Evolutionary conservation across 768 basidiomycete genomes (phyloP).

Genomic region (Termitomyces sp.): DNA sequence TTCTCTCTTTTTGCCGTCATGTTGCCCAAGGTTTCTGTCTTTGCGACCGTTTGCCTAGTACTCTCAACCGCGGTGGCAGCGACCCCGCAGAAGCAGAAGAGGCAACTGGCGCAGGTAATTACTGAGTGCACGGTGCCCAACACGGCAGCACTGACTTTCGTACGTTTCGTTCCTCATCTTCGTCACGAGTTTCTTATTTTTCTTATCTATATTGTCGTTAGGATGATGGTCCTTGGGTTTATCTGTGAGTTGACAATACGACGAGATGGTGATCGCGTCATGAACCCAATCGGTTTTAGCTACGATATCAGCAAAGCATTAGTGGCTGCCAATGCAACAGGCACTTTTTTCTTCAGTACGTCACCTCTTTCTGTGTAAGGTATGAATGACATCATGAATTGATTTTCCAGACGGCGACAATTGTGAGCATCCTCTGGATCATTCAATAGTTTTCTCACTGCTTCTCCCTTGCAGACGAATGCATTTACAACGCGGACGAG

Average conservation of each 20-base stretch:
- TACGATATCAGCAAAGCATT: constrained; percentile 32
- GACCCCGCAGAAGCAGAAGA: constrained; percentile 12
- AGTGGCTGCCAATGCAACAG: constrained; percentile 27
- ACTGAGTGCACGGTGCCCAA: constrained; percentile 18
- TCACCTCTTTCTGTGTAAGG: background rate
- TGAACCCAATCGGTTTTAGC: constrained; percentile 12
- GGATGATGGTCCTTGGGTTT: constrained; percentile 20
- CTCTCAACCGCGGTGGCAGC: constrained; percentile 7
- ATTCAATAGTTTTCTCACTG: background rate
- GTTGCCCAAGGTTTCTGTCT: constrained; percentile 9
- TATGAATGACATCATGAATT: background rate
- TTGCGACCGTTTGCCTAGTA: constrained; percentile 8
- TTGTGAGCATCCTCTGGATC: constrained; percentile 19
- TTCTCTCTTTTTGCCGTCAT: constrained; percentile 1
- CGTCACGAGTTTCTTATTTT: background rate
- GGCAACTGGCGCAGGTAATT: constrained; percentile 19
- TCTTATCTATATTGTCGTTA: background rate
- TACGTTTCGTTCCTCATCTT: constrained; percentile 1
- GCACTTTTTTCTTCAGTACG: constrained; percentile 44
- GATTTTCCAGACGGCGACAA: constrained; percentile 31
- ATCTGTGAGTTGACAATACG: constrained; percentile 13
- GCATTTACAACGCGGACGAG: constrained; percentile 32
- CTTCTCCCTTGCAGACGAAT: constrained; percentile 22
- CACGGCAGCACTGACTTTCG: constrained; percentile 21
- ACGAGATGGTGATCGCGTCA: background rate